phyloP scores from a whole-genome alignment of 2,329 filamentous ascomycete genomes.

The Sclerotinia subarctica region DNA sequence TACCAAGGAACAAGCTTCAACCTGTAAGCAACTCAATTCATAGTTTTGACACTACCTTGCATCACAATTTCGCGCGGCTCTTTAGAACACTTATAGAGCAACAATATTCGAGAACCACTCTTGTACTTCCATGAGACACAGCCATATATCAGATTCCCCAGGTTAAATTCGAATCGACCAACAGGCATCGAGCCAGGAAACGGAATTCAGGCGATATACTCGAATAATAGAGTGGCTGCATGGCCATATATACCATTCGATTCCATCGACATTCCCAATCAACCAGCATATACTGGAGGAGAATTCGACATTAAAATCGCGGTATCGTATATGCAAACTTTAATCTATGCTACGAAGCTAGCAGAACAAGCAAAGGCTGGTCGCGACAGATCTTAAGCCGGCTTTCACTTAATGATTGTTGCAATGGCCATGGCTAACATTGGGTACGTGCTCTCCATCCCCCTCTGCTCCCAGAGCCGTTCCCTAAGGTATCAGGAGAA shows the following conservation, averaged over 20 bases:
- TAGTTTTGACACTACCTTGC: not conserved
- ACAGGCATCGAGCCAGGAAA: not conserved
- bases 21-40: slow-evolving; percentile 3
- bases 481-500: not conserved
- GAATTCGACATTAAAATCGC: not conserved
- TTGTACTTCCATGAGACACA: not conserved
- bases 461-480: not conserved
- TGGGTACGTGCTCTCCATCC: slow-evolving; percentile 32
- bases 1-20: not conserved
- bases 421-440: slow-evolving; percentile 34
- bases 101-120: slow-evolving; percentile 3
- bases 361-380: slow-evolving; percentile 13
- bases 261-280: not conserved
- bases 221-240: not conserved
- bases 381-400: slow-evolving; percentile 14
- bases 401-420: slow-evolving; percentile 31
- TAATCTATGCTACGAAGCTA: slow-evolving; percentile 8
- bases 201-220: not conserved
- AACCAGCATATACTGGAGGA: not conserved
- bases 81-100: slow-evolving; percentile 3
- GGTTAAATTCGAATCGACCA: not conserved
- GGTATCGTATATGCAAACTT: not conserved
- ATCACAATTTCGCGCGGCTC: not conserved
- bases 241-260: slow-evolving; percentile 5
- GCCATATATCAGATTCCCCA: slow-evolving; percentile 1